Evolutionary conservation across 352 stramenopile species (phyloP).

Genomic region (Phytopythium helicoides): DNA sequence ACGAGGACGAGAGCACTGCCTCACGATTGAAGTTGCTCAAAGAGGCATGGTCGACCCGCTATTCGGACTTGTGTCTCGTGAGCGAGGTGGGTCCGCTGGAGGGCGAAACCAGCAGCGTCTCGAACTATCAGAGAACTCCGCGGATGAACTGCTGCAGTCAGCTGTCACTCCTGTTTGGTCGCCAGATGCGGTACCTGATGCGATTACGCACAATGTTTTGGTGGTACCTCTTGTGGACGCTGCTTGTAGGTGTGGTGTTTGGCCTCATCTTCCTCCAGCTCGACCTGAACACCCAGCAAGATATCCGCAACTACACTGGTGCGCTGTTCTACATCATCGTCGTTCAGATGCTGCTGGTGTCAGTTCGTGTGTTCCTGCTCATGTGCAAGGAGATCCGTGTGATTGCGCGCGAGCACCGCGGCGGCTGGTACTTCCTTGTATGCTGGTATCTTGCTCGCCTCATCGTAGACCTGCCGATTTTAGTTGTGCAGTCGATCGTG

Average conservation of each 20-base stretch:
- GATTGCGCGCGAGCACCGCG: constrained; percentile 22
- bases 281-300: constrained; percentile 25
- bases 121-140: background rate
- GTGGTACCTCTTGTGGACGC: constrained; percentile 38
- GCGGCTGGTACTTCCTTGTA: constrained; percentile 20
- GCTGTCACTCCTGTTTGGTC: constrained; percentile 33
- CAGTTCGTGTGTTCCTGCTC: constrained; percentile 26
- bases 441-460: constrained; percentile 38
- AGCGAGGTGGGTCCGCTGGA: constrained; percentile 5
- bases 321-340: constrained; percentile 43
- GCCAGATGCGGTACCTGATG: constrained; percentile 36
- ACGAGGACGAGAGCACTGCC: constrained; percentile 21
- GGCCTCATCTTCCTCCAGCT: constrained; percentile 50
- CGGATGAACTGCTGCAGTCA: constrained; percentile 27
- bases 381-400: constrained; percentile 28
- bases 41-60: constrained; percentile 31
- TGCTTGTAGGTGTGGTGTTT: constrained; percentile 36
- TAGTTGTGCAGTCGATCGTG: constrained; percentile 36
- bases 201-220: constrained; percentile 33
- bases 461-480: constrained; percentile 28
- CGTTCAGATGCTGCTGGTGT: constrained; percentile 32
- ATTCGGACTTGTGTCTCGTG: constrained; percentile 14
- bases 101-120: background rate
- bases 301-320: constrained; percentile 45
- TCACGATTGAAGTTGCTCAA: constrained; percentile 34